Evolutionary conservation across 768 basidiomycete species (phyloP).

Genomic region (Termitomyces sp.): DNA sequence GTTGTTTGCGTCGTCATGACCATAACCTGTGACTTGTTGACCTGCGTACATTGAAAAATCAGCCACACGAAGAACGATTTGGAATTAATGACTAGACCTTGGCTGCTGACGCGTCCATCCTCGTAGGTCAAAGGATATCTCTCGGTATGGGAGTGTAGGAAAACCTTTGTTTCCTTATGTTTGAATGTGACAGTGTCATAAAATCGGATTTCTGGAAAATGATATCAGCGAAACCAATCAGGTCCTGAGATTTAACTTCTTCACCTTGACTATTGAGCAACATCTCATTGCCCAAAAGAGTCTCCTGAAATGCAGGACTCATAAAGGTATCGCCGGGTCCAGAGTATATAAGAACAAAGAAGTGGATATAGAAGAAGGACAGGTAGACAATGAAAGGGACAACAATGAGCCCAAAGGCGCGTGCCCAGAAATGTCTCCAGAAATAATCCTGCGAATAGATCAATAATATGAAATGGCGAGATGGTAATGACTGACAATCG

Average conservation of each 20-base stretch:
- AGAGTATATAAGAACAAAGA: constrained; percentile 78
- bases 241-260: constrained; percentile 8
- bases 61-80: background rate
- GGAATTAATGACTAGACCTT: constrained; percentile 44
- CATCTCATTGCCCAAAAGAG: constrained; percentile 86
- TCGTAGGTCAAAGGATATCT: constrained; percentile 91
- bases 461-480: constrained; percentile 2
- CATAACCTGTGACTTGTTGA: constrained; percentile 95
- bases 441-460: constrained; percentile 66
- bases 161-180: constrained; percentile 92
- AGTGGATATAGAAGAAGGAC: constrained; percentile 94
- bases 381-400: constrained; percentile 91
- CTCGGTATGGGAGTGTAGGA: constrained; percentile 89
- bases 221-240: background rate
- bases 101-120: constrained; percentile 91
- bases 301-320: constrained; percentile 98
- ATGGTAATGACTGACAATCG: constrained; percentile 50
- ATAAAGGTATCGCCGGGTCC: constrained; percentile 96
- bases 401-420: constrained; percentile 78
- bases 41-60: constrained; percentile 36
- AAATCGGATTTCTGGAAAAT: constrained; percentile 78
- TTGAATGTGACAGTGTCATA: constrained; percentile 82
- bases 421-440: constrained; percentile 81
- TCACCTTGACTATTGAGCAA: constrained; percentile 87
- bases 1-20: constrained; percentile 92